Conservation (phyloP, 1,139 yeast species). For the Nakaseomyces bracarensis region DNA sequence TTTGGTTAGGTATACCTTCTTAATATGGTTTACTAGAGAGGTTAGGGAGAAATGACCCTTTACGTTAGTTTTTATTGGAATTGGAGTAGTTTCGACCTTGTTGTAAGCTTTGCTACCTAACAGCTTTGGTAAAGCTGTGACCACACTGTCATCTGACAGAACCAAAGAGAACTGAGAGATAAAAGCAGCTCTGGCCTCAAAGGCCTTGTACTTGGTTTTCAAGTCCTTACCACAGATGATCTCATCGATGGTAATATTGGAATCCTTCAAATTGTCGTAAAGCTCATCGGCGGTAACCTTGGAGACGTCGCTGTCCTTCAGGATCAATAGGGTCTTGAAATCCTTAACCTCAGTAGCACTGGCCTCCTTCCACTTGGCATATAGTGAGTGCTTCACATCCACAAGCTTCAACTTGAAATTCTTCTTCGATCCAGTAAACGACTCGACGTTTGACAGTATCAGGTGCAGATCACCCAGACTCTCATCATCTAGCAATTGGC, state of each 20-base stretch:
- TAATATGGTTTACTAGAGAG: conserved; percentile 52
- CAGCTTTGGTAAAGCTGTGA: conserved; percentile 71
- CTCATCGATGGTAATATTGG: conserved; percentile 33
- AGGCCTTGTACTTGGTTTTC: conserved; percentile 60
- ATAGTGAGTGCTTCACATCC: conserved; percentile 29
- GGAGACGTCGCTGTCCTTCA: conserved; percentile 34
- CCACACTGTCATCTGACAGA: conserved; percentile 72
- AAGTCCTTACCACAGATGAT: conserved; percentile 47
- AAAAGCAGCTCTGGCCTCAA: conserved; percentile 63
- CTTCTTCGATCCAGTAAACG: conserved; percentile 48
- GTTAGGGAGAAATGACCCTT: conserved; percentile 43
- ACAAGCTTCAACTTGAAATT: conserved; percentile 67
- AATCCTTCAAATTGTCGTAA: conserved; percentile 52
- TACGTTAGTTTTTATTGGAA: conserved; percentile 45
- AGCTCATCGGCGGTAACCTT: conserved; percentile 40
- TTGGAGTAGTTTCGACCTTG: conserved; percentile 55
- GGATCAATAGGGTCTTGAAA: conserved; percentile 59
- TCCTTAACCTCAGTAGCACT: conserved; percentile 36
- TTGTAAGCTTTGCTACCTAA: conserved; percentile 84
- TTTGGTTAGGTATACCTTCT: conserved; percentile 45
- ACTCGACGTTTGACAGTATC: conserved; percentile 42
- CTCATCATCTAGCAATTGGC: conserved; percentile 39
- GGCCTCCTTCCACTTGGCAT: conserved; percentile 27
- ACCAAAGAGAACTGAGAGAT: conserved; percentile 58
- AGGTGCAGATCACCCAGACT: conserved; percentile 46